A percentile compares a stretch with the other conserved stretches of the same genome.
These are phyloP conservation scores for Calonectria montana DNA, from an alignment of 2,329 filamentous ascomycete species.

Conservation along the genomic window DNA sequence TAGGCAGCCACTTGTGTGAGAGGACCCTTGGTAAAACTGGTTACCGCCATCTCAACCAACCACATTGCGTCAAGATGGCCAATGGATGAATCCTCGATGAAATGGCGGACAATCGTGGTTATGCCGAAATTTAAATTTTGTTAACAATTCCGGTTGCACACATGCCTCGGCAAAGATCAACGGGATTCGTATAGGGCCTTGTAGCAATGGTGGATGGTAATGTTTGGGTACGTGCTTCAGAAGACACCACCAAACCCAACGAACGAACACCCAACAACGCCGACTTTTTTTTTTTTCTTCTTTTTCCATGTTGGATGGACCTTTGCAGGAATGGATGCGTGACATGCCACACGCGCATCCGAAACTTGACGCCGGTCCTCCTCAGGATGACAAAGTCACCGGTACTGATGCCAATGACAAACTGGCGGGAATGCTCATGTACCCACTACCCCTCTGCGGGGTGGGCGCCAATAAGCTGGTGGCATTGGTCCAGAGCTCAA, in stretches of 20 bases:
- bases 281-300: not conserved
- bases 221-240: not conserved
- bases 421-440: constrained; percentile 5
- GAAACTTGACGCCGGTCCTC: not conserved
- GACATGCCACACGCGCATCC: constrained; percentile 14
- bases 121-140: not conserved
- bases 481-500: constrained; percentile 23
- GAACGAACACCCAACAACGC: not conserved
- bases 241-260: not conserved
- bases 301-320: not conserved
- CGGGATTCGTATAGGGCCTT: not conserved
- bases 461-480: constrained; percentile 4
- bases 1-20: not conserved
- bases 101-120: not conserved
- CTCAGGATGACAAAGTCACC: constrained; percentile 6
- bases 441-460: constrained; percentile 24
- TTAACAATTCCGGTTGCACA: not conserved
- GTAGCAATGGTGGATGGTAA: not conserved
- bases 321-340: constrained; percentile 9
- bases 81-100: not conserved
- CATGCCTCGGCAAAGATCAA: not conserved
- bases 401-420: not conserved
- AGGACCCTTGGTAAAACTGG: not conserved
- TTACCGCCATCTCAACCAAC: not conserved
- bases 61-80: not conserved